Percentiles rank a stretch among this genome's conserved stretches.
phyloP scores from a whole-genome alignment of 73 alveolate genomes.

The Paramecium bursaria region DNA sequence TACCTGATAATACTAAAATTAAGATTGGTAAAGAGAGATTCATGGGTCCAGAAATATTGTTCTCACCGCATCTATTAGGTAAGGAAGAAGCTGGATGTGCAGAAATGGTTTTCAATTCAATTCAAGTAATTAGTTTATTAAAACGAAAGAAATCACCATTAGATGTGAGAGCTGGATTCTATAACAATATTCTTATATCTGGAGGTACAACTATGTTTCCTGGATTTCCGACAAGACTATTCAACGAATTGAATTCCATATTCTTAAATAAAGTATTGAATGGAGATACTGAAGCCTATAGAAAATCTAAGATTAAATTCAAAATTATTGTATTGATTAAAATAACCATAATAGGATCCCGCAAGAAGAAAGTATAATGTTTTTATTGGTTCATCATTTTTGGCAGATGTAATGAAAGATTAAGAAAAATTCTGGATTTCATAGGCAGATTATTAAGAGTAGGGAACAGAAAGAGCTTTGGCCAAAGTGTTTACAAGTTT shows the following conservation, averaged over 20 bases:
- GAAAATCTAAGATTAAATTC: constrained; percentile 52
- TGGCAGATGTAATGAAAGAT: constrained; percentile 73
- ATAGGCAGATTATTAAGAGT: constrained; percentile 77
- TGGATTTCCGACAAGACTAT: constrained; percentile 93
- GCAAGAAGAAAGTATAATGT: constrained; percentile 91
- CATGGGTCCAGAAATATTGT: constrained; percentile 95
- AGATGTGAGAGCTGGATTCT: constrained; percentile 78
- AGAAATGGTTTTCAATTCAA: constrained; percentile 85
- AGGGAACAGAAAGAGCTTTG: constrained; percentile 79
- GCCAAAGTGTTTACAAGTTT: no score
- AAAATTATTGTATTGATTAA: constrained; percentile 46
- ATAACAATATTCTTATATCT: constrained; percentile 74
- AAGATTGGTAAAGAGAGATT: constrained; percentile 92
- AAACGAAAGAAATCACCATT: constrained; percentile 82
- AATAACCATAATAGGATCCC: constrained; percentile 73
- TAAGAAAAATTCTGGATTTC: constrained; percentile 76
- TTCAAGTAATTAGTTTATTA: constrained; percentile 52
- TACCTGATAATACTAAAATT: constrained; percentile 92
- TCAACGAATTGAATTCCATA: constrained; percentile 77
- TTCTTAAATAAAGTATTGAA: constrained; percentile 80
- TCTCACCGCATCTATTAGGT: constrained; percentile 88
- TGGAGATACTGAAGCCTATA: constrained; percentile 70
- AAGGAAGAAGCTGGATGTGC: constrained; percentile 88
- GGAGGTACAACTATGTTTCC: constrained; percentile 99
- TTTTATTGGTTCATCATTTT: constrained; percentile 87